These are phyloP conservation scores for Magnolia kwangsiensis DNA, from an alignment of 164 flowering plant genomes.

Conservation along the genomic window DNA sequence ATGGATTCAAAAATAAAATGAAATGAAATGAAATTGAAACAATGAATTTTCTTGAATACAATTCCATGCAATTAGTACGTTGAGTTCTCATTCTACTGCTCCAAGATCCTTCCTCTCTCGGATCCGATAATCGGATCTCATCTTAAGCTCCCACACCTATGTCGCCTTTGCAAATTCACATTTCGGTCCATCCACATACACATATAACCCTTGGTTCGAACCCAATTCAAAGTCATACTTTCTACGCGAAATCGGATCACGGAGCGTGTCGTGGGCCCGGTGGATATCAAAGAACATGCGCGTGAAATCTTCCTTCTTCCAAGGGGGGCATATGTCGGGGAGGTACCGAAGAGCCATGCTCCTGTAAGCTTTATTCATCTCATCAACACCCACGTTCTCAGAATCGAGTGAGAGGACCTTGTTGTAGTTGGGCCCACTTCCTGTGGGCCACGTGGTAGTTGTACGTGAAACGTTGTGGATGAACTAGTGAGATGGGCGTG, in stretches of 20 bases:
- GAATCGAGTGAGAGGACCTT: conserved; percentile 17
- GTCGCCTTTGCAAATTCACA: conserved; percentile 13
- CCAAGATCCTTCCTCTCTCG: too few species aligned
- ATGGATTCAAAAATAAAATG: too few species aligned
- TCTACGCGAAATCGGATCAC: conserved; percentile 26
- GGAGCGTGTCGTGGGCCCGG: conserved; percentile 27
- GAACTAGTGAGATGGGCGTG: background rate
- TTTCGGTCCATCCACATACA: conserved; percentile 7
- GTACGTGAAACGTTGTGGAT: background rate
- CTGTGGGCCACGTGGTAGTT: background rate
- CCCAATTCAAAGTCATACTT: conserved; percentile 18
- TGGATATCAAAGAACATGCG: conserved; percentile 24
- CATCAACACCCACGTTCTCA: conserved; percentile 12
- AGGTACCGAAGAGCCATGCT: conserved; percentile 30
- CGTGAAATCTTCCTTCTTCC: conserved; percentile 27
- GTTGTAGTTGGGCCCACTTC: background rate
- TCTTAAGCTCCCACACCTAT: conserved; percentile 16
- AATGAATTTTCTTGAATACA: too few species aligned
- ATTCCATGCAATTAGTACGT: too few species aligned
- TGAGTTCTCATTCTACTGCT: too few species aligned
- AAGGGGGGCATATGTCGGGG: conserved; percentile 32
- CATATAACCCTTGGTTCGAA: background rate
- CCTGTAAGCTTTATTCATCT: conserved; percentile 20
- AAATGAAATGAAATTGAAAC: too few species aligned
- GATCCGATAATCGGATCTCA: conserved; percentile 7